Percentiles rank a stretch among this genome's conserved stretches.
phyloP scores from a whole-genome alignment of 2,329 filamentous ascomycete species.

The Reticulascus tulasneorum region DNA sequence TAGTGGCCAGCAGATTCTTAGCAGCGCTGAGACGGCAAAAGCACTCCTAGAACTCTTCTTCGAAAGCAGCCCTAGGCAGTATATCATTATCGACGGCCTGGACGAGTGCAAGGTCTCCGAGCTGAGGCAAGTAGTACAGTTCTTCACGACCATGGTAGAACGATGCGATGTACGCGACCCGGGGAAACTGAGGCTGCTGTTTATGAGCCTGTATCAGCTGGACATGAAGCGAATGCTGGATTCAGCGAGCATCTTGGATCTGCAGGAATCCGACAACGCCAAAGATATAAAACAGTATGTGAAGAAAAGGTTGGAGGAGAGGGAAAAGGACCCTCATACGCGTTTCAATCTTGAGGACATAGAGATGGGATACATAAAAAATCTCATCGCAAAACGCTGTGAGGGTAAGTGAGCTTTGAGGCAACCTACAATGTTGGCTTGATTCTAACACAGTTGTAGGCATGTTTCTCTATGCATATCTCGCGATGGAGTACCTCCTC shows the following conservation, averaged over 20 bases:
- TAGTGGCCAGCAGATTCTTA: constrained; percentile 22
- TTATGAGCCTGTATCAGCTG: constrained; percentile 26
- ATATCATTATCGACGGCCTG: constrained; percentile 40
- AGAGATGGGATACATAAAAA: constrained; percentile 4
- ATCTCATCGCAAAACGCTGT: constrained; percentile 5
- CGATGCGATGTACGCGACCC: constrained; percentile 16
- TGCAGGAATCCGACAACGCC: constrained; percentile 14
- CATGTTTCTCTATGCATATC: constrained; percentile 27
- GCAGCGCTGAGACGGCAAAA: constrained; percentile 17
- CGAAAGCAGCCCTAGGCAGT: constrained; percentile 21
- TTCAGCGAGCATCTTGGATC: constrained; percentile 17
- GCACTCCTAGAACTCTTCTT: constrained; percentile 27
- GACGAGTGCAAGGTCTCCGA: constrained; percentile 34
- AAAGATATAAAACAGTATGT: constrained; percentile 9
- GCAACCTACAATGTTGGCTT: not conserved
- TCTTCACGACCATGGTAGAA: constrained; percentile 18
- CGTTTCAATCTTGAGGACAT: constrained; percentile 1
- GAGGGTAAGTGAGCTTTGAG: constrained; percentile 2
- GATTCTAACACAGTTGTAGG: constrained; percentile 12
- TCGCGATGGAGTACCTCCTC: constrained; percentile 24
- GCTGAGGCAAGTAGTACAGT: constrained; percentile 21
- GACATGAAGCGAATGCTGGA: constrained; percentile 22
- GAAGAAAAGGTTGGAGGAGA: constrained; percentile 1
- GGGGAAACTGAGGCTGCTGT: constrained; percentile 22
- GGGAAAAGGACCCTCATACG: not conserved